A percentile compares a stretch with the other conserved stretches of the same genome.
These are phyloP conservation scores for Aspergillus sp. DNA, from an alignment of 2,329 filamentous ascomycete genomes.

Conservation along the genomic window DNA sequence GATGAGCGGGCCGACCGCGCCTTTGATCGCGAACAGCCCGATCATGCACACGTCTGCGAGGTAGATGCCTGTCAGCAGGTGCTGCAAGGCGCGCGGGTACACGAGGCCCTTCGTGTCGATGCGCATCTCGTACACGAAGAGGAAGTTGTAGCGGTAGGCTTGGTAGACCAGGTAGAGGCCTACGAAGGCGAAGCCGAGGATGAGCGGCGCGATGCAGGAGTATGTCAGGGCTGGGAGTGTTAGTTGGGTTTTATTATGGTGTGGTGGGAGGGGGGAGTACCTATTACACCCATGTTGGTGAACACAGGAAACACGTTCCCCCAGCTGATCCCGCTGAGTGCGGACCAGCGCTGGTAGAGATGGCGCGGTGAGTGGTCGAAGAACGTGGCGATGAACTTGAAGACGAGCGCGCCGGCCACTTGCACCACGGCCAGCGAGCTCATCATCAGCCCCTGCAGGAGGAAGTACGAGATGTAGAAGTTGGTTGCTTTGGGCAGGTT, in stretches of 20 bases:
- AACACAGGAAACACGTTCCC: conserved; percentile 74
- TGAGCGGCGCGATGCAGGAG: conserved; percentile 79
- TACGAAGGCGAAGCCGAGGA: conserved; percentile 75
- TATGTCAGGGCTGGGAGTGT: conserved; percentile 69
- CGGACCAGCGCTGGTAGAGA: conserved; percentile 72
- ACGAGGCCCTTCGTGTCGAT: conserved; percentile 87
- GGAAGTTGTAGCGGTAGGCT: conserved; percentile 84
- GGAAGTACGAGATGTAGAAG: conserved; percentile 93
- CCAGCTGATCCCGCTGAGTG: conserved; percentile 74
- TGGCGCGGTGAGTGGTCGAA: conserved; percentile 69
- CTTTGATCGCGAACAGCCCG: conserved; percentile 73
- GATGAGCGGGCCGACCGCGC: conserved; percentile 63
- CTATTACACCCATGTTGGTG: conserved; percentile 80
- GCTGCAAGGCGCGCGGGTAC: conserved; percentile 80
- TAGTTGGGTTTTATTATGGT: conserved; percentile 3
- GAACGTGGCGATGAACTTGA: conserved; percentile 68
- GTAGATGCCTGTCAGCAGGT: conserved; percentile 80
- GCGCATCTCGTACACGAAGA: conserved; percentile 77
- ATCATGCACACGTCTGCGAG: conserved; percentile 80
- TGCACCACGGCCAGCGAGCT: conserved; percentile 73
- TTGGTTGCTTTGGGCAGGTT: conserved; percentile 85
- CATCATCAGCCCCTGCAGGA: conserved; percentile 81
- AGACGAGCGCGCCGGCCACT: conserved; percentile 67
- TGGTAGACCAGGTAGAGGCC: conserved; percentile 80
- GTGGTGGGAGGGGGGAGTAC: conserved; percentile 36